Percentiles rank a stretch among this genome's conserved stretches.
Evolutionary conservation across 202 grass and related monocot species (phyloP).

Genomic region (Carex sylvatica): DNA sequence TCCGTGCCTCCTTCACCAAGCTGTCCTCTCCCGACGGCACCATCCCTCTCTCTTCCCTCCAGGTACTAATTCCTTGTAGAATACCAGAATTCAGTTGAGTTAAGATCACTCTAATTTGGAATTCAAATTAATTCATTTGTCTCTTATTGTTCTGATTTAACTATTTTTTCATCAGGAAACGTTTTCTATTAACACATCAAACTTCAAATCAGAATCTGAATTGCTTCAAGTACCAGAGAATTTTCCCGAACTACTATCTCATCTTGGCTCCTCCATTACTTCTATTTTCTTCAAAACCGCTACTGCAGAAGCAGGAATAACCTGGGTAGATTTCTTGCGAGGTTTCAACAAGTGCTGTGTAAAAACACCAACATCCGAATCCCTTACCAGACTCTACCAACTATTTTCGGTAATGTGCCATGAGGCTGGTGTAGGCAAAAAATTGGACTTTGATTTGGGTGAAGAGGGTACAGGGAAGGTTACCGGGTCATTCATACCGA

Average conservation of each 20-base stretch:
- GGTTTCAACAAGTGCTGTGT: conserved; percentile 80
- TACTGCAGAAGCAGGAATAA: not conserved
- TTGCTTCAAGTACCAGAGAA: conserved; percentile 23
- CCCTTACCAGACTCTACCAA: conserved; percentile 51
- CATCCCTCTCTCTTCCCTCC: conserved; percentile 37
- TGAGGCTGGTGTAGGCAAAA: conserved; percentile 26
- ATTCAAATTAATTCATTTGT: not conserved
- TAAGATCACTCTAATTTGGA: not conserved
- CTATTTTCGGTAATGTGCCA: conserved; percentile 50
- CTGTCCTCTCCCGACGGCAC: conserved; percentile 28
- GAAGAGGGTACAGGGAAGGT: conserved; percentile 49
- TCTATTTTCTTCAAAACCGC: conserved; percentile 51
- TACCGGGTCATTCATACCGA: conserved; percentile 39
- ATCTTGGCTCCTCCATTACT: conserved; percentile 44
- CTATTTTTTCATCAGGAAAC: conserved; percentile 9
- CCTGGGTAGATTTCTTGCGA: conserved; percentile 58
- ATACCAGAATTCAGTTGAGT: not conserved
- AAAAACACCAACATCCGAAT: conserved; percentile 45
- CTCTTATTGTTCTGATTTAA: not conserved
- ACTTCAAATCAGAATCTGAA: conserved; percentile 35
- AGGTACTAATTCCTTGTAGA: conserved; percentile 22
- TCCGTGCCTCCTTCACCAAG: conserved; percentile 58
- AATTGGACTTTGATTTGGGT: conserved; percentile 40
- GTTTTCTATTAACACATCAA: conserved; percentile 32
- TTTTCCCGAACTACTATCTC: conserved; percentile 37